Evolutionary conservation across 2,329 filamentous ascomycete genomes (phyloP).

Genomic region (Akanthomyces dipterigenus): DNA sequence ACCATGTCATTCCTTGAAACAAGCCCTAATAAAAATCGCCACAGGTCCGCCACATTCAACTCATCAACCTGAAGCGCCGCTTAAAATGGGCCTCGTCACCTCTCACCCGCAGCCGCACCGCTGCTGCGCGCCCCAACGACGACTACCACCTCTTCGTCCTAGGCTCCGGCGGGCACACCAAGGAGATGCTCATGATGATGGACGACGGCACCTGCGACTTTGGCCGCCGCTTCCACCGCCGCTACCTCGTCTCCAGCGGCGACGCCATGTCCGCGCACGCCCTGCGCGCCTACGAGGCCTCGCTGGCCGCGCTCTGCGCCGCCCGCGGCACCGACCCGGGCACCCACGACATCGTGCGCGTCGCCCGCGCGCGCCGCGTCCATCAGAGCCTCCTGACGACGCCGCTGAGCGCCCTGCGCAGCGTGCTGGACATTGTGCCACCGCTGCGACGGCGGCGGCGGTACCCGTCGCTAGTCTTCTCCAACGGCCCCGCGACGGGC

Average conservation of each 20-base stretch:
- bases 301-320: conserved; percentile 21
- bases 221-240: conserved; percentile 54
- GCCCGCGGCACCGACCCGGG: conserved; percentile 25
- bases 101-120: background rate
- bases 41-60: conserved; percentile 25
- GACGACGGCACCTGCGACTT: conserved; percentile 47
- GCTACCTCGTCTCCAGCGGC: conserved; percentile 73
- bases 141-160: conserved; percentile 71
- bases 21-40: conserved; percentile 1
- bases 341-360: conserved; percentile 56
- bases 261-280: conserved; percentile 61
- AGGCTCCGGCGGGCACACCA: conserved; percentile 88
- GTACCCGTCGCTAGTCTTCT: conserved; percentile 70
- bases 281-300: conserved; percentile 50
- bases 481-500: conserved; percentile 83
- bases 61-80: conserved; percentile 18
- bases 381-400: conserved; percentile 74
- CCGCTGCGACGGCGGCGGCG: conserved; percentile 41
- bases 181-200: conserved; percentile 88
- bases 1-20: conserved; percentile 6
- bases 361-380: conserved; percentile 72
- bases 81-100: conserved; percentile 9
- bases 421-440: conserved; percentile 55
- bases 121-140: conserved; percentile 7
- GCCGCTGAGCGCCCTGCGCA: conserved; percentile 59